These are phyloP conservation scores for Cercospora zeina DNA, from an alignment of 2,329 filamentous ascomycete species.

Conservation along the genomic window DNA sequence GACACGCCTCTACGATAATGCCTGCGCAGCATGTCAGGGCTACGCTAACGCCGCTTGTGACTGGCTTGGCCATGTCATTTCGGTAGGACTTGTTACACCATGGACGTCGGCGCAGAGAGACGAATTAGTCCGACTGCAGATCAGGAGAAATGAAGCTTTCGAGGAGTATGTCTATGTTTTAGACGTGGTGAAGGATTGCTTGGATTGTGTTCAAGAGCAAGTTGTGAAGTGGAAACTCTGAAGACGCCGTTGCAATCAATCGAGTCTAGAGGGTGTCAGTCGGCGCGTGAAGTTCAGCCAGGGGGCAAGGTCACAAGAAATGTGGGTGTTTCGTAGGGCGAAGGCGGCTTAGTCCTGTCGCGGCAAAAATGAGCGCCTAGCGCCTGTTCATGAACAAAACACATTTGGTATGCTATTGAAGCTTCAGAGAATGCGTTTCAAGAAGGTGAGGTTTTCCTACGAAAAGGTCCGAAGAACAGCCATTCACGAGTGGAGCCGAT, in stretches of 20 bases:
- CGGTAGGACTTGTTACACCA: not conserved
- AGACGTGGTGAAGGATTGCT: not conserved
- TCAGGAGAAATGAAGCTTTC: not conserved
- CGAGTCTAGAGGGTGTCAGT: no score
- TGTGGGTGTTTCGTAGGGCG: no score
- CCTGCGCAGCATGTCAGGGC: not conserved
- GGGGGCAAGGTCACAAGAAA: no score
- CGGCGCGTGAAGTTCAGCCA: no score
- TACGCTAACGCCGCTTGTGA: not conserved
- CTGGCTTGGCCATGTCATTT: conserved; percentile 1
- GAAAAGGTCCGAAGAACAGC: not conserved
- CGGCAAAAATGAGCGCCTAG: no score
- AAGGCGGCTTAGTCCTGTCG: no score
- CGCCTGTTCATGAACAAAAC: no score
- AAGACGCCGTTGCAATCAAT: not conserved
- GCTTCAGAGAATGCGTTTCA: not conserved
- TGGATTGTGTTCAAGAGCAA: not conserved
- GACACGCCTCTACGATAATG: not conserved
- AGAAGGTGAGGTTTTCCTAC: not conserved
- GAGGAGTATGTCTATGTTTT: not conserved
- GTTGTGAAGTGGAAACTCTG: conserved; percentile 2
- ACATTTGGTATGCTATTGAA: no score
- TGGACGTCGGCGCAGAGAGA: not conserved
- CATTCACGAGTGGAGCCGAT: not conserved
- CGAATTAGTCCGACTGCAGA: not conserved